Evolutionary conservation across 805 yeast species (phyloP), one percentile per base, ranked within the genome.

Genomic region (Starmerella tilneyi): DNA sequence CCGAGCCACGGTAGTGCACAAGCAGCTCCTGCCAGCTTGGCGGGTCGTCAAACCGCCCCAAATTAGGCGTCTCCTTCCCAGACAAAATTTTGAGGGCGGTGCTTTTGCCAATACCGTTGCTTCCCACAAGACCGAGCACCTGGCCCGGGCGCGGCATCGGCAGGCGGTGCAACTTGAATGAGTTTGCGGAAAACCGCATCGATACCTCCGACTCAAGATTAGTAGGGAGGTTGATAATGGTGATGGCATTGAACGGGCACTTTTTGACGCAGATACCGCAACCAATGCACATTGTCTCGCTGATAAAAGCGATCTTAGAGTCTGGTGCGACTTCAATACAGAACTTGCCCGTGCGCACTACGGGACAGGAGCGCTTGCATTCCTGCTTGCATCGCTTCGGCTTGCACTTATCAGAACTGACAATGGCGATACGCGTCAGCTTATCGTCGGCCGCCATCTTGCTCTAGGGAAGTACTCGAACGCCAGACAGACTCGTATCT

Each of bases 101-200:
- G 11, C 94, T 83, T 64, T 92, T 92, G 60, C 98, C 98, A 61
- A 92, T 92, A 86, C 98, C 98, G 72, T 92, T 92, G 50, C 96
- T 84, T 60, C 98, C 98, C 42, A 92, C 98, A 56, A 92, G 75
- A 56, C 98, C 98, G 54, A 92, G 73, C 24, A 92, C 98, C 69
- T 92, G 98, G 50, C 97, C 97, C 2, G 98, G 97, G 69, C 98
- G 83, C 52, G 98, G 98, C 46, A 94, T 88, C 21, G 98, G 98
- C 59, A 92, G 73, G 66, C 98, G 77, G 66, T 92, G 98, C 61
- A 92, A 75, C 67, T 92, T 92, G 78, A 92, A 92, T 45, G 96
- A 84, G 67, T 92, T 92, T 45, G 97, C 98, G 40, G 96, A 84
- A 67, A 92, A 92, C 72, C 98, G 79, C 67, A 92, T 97, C 30